Evolutionary conservation across 1,139 yeast genomes (phyloP).

Genomic region (Pichia sorboxylosa): DNA sequence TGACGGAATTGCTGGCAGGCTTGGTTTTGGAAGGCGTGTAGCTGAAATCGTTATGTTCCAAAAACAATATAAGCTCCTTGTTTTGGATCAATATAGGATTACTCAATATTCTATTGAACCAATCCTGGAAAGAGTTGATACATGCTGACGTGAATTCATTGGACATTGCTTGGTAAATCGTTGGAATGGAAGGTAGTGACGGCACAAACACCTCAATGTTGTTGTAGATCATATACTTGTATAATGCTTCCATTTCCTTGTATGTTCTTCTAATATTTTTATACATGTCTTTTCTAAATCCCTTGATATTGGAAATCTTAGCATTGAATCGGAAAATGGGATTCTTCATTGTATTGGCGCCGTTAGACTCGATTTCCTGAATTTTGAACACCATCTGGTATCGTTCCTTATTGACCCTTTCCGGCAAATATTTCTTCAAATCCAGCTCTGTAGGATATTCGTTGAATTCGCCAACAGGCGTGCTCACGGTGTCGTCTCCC

Average conservation of each 20-base stretch:
- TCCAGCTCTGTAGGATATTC: slow-evolving; percentile 29
- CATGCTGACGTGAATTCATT: slow-evolving; percentile 65
- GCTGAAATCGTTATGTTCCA: slow-evolving; percentile 67
- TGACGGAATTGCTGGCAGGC: slow-evolving; percentile 28
- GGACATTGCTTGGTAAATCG: slow-evolving; percentile 73
- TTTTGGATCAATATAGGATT: slow-evolving; percentile 77
- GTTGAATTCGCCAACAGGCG: slow-evolving; percentile 12
- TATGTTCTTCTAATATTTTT: slow-evolving; percentile 73
- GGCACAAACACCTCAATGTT: slow-evolving; percentile 93
- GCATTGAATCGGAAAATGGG: slow-evolving; percentile 40
- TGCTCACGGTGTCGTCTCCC: slow-evolving; percentile 1
- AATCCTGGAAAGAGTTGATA: slow-evolving; percentile 55
- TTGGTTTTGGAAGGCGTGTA: slow-evolving; percentile 51
- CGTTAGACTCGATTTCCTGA: slow-evolving; percentile 36
- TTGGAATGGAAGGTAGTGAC: slow-evolving; percentile 60
- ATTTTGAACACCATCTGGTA: slow-evolving; percentile 28
- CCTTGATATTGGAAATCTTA: slow-evolving; percentile 39
- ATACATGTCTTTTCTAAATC: slow-evolving; percentile 60
- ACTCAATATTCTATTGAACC: slow-evolving; percentile 67
- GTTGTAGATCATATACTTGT: slow-evolving; percentile 65
- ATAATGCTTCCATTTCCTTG: slow-evolving; percentile 64
- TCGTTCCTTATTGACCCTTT: slow-evolving; percentile 27
- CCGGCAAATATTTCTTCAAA: slow-evolving; percentile 38
- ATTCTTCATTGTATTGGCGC: slow-evolving; percentile 29
- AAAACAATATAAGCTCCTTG: slow-evolving; percentile 78